These are phyloP conservation scores for Tricholoma sp. DNA, from an alignment of 768 basidiomycete species.

Conservation along the genomic window DNA sequence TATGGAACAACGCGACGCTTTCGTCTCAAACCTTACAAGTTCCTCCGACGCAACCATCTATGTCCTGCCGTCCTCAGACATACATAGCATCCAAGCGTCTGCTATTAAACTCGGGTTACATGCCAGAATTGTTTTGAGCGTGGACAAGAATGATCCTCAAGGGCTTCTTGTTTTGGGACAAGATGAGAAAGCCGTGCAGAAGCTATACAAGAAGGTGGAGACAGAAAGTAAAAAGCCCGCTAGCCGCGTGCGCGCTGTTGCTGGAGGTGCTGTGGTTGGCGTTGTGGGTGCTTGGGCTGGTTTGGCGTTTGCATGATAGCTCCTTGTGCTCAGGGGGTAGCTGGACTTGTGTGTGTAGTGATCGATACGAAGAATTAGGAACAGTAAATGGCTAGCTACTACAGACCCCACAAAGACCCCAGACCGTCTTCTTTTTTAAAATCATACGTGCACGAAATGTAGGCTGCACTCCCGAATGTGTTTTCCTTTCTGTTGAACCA, in stretches of 20 bases:
- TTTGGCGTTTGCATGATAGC: constrained; percentile 41
- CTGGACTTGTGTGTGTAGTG: neutral
- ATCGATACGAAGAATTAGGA: neutral
- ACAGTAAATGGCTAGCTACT: neutral
- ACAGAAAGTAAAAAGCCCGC: constrained; percentile 20
- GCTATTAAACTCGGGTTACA: constrained; percentile 41
- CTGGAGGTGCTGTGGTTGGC: constrained; percentile 56
- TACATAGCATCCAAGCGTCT: constrained; percentile 32
- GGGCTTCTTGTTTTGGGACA: constrained; percentile 51
- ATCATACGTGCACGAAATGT: neutral
- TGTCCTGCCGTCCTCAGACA: constrained; percentile 40
- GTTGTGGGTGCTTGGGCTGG: constrained; percentile 58
- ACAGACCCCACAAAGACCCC: too few species aligned
- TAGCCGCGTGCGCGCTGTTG: constrained; percentile 34
- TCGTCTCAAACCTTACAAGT: constrained; percentile 40
- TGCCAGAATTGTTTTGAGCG: constrained; percentile 35
- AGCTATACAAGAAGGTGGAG: constrained; percentile 29
- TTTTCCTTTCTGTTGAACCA: neutral
- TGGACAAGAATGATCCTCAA: constrained; percentile 27
- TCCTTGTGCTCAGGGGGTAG: neutral
- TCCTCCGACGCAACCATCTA: constrained; percentile 45
- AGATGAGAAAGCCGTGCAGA: constrained; percentile 42
- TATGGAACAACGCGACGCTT: constrained; percentile 43
- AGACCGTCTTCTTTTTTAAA: neutral
- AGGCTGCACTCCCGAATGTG: neutral